These are phyloP conservation scores for Vitis rotundifolia DNA, from an alignment of 164 flowering plant species.

Conservation along the genomic window DNA sequence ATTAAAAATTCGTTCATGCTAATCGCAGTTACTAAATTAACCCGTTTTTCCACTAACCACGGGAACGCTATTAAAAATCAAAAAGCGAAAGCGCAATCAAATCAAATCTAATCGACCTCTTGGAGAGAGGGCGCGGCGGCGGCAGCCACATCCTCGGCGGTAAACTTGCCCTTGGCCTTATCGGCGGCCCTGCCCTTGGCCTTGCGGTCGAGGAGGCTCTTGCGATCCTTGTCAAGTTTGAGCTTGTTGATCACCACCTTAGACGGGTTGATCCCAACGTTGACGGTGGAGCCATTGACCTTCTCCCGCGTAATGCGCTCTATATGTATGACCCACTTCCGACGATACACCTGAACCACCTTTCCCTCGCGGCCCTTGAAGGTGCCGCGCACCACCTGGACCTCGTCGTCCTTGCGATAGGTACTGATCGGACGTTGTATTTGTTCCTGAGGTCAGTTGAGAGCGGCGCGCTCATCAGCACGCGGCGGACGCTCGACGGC, in stretches of 20 bases:
- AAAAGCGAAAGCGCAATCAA: too few species aligned
- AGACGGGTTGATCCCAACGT: constrained; percentile 72
- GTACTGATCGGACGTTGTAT: constrained; percentile 77
- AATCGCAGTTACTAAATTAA: too few species aligned
- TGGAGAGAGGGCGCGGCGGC: too few species aligned
- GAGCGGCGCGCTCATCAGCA: constrained; percentile 67
- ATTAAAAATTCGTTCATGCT: too few species aligned
- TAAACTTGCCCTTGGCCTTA: constrained; percentile 76
- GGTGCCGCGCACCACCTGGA: constrained; percentile 74
- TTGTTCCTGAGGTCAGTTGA: constrained; percentile 61
- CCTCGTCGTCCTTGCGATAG: constrained; percentile 91
- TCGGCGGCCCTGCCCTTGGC: constrained; percentile 75
- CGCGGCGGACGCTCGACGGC: constrained; percentile 70
- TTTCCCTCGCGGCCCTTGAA: constrained; percentile 84
- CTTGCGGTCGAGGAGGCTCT: constrained; percentile 67
- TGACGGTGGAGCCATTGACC: constrained; percentile 80
- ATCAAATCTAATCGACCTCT: too few species aligned
- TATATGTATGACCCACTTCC: constrained; percentile 82
- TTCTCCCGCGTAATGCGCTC: constrained; percentile 86
- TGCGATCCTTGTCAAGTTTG: constrained; percentile 75
- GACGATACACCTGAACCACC: constrained; percentile 77
- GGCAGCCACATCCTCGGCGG: constrained; percentile 52
- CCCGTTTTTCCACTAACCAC: too few species aligned
- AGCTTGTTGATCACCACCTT: constrained; percentile 79
- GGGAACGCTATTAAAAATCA: too few species aligned